Evolutionary conservation across 2,329 filamentous ascomycete species (phyloP), one percentile per base, ranked within the genome.

Genomic region (Nannizzia gypsea): DNA sequence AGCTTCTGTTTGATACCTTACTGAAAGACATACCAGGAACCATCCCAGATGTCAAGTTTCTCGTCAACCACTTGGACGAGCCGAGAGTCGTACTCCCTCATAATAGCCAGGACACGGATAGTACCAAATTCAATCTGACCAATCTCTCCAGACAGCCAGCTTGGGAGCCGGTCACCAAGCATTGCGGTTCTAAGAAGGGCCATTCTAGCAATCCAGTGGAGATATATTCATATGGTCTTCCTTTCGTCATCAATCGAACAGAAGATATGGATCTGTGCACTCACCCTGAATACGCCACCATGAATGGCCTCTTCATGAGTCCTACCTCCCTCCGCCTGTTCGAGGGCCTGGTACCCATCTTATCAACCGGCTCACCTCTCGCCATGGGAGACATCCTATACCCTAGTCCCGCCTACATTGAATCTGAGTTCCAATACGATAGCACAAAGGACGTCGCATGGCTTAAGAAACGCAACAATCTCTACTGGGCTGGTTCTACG

Each of bases 401-500:
- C 24, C 82, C 81, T 0, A 78, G 77, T 50, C 74, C 80, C 0
- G 76, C 76, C 0, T 83, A 83, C 61, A 64, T n/a, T 60, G 66
- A 59, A 70, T 75, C 61, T 15, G 68, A 1, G 69, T 74, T 46
- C 75, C 62, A 64, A 3, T 83, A 82, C 63, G 66, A 75, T 1
- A 65, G 69, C 0, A 31, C 61, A 0, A 54, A 70, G 1, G 81
- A 83, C 60, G 42, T 75, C 0, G 65, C 69, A 0, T 84, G 81
- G 80, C 67, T 77, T 0, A 54, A 71, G 4, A 85, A 84, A 64
- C 64, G 63, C 1, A 76, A 78, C 38, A 76, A 75, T 1, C 65
- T 83, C 0, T 84, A 83, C 66, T 84, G 82, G 82, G 76, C 77
- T 0, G 82, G 82, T 0, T 81, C 78, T 0, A 81, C 75, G 0